Conservation (phyloP, 2,329 filamentous ascomycete genomes). For the Colletotrichum sp. region DNA sequence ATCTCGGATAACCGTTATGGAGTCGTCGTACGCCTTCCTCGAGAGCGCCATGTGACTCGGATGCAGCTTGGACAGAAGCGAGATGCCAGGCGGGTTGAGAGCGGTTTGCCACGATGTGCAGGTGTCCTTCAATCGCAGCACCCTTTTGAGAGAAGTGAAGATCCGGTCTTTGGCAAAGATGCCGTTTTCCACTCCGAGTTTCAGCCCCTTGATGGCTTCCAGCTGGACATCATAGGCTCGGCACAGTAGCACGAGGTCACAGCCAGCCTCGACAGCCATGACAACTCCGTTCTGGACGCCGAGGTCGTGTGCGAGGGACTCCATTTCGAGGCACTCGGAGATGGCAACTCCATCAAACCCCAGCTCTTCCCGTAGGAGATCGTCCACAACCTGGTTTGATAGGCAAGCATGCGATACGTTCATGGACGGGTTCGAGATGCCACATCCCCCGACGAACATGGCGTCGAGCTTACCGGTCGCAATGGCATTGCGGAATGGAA, state of each 20-base stretch:
- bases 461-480: constrained; percentile 81
- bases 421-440: constrained; percentile 88
- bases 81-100: constrained; percentile 82
- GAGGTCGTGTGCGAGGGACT: constrained; percentile 92
- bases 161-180: constrained; percentile 85
- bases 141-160: constrained; percentile 77
- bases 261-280: constrained; percentile 96
- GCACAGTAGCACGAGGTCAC: constrained; percentile 88
- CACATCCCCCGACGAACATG: constrained; percentile 95
- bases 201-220: constrained; percentile 89
- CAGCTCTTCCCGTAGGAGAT: constrained; percentile 84
- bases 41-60: constrained; percentile 83
- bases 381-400: constrained; percentile 91
- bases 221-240: constrained; percentile 87
- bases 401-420: constrained; percentile 96
- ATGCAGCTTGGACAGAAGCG: constrained; percentile 79
- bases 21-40: constrained; percentile 85
- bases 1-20: constrained; percentile 91
- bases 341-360: constrained; percentile 92
- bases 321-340: constrained; percentile 96
- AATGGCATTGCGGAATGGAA: constrained; percentile 92
- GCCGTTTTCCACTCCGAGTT: constrained; percentile 86
- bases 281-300: constrained; percentile 97
- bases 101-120: constrained; percentile 93
- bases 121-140: constrained; percentile 80